Evolutionary conservation across 768 basidiomycete genomes (phyloP), one percentile per base, ranked within the genome.

Genomic region (Mycena amicta): DNA sequence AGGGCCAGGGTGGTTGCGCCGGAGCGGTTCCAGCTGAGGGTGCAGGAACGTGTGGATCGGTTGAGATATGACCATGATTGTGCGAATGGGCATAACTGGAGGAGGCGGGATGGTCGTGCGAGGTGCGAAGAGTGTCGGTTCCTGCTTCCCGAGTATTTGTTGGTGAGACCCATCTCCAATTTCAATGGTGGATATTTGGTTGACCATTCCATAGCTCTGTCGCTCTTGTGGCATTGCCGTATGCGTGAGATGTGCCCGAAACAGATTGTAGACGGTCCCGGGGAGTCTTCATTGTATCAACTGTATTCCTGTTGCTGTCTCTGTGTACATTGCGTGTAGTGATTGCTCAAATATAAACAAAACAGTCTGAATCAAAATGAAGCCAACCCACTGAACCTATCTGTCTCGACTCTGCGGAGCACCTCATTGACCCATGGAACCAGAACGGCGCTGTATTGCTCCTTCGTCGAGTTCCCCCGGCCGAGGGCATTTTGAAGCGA

Each of bases 11-110:
- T 56, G 2, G 62, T 67, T 2, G 71, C 72, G 12, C 80, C 74
- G 4, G 64, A 41, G 0, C 61, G 67, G 23, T 75, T 71, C 33
- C 68, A 60, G 50, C 65, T 67, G 53, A 71, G 68, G 8, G 74
- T 80, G 3, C 68, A 62, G 26, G 67, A 72, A 40, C 71, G 72
- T 55, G 71, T 70, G 2, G 66, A 70, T 26, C 63, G 73, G 3
- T 71, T 89, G 39, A 70, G 83, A 8, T 69, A 72, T 4, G 78
- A 83, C 57, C 88, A 89, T 64, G 77, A 84, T 2, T 89, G 88
- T 56, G 64, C 57, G 3, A 18, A 58, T 12, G 72, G 77, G 3
- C 71, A 70, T 46, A 50, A n/a, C 0, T 87, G 86, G 84, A 69
- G 63, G 25, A 76, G 77, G 37, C 71, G 76, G 0, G 1, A 66